Conservation (phyloP, 345 rosid genomes). For the Anastatica hierochuntica region DNA sequence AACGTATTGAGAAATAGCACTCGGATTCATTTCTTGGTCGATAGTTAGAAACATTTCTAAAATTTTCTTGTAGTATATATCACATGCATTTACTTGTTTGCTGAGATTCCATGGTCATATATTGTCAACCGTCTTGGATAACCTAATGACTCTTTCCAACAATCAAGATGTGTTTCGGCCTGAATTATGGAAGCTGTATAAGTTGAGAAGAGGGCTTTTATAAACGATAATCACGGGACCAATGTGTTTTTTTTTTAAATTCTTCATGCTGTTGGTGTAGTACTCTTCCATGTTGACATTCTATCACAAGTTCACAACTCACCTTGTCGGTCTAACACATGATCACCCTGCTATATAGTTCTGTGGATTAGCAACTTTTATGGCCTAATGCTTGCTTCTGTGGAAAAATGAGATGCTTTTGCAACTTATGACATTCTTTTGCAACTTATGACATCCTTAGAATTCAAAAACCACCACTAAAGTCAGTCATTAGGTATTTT, state of each 20-base stretch:
- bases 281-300: slow-evolving; percentile 3
- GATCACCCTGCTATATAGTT: background rate
- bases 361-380: background rate
- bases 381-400: background rate
- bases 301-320: background rate
- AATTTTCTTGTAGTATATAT: background rate
- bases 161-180: background rate
- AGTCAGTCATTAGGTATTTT: slow-evolving; percentile 2
- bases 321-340: background rate
- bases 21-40: background rate
- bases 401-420: background rate
- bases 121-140: background rate
- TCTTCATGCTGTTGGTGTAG: background rate
- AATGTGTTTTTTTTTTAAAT: too few species aligned
- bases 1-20: background rate
- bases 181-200: background rate
- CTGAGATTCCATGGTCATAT: background rate
- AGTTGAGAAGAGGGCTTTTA: background rate
- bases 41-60: background rate
- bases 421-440: background rate
- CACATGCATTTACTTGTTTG: background rate
- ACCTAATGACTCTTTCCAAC: background rate
- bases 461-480: background rate
- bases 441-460: background rate
- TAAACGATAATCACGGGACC: background rate